Percentiles rank a stretch among this genome's conserved stretches.
These are phyloP conservation scores for Pittosporum tobira DNA, from an alignment of 129 eudicot species.

Conservation along the genomic window DNA sequence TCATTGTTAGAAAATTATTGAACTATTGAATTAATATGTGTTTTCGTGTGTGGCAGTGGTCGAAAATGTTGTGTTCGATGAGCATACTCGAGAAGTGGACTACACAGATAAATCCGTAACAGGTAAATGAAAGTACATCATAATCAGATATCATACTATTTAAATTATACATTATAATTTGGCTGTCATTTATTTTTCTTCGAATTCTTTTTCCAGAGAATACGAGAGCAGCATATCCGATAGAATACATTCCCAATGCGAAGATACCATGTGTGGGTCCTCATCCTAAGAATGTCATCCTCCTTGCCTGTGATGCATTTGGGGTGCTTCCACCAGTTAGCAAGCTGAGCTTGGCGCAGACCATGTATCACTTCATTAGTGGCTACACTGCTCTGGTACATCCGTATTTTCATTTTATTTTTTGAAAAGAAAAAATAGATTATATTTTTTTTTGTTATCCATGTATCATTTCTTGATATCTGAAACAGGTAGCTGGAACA, in stretches of 20 bases:
- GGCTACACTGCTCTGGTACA: conserved; percentile 88
- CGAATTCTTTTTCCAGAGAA: conserved; percentile 45
- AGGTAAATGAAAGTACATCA: too few relatives aligned
- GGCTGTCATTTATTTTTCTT: too few relatives aligned
- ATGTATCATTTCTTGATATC: background rate
- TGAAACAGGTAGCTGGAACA: conserved; percentile 56
- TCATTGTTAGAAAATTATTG: too few relatives aligned
- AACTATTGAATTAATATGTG: background rate
- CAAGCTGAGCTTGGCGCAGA: conserved; percentile 66
- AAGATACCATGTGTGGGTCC: conserved; percentile 55
- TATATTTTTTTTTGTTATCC: too few relatives aligned
- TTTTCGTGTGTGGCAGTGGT: conserved; percentile 23
- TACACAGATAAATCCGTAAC: conserved; percentile 48
- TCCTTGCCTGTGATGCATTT: conserved; percentile 58
- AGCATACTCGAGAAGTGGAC: conserved; percentile 47
- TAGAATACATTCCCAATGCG: conserved; percentile 51
- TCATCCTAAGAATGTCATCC: conserved; percentile 51
- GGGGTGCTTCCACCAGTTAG: conserved; percentile 85
- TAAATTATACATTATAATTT: too few relatives aligned
- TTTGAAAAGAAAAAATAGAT: too few relatives aligned
- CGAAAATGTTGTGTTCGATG: conserved; percentile 61
- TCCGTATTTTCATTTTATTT: too few relatives aligned
- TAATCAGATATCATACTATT: too few relatives aligned
- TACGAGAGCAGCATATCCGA: conserved; percentile 55
- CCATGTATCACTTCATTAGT: conserved; percentile 80